Evolutionary conservation across 2,329 filamentous ascomycete species (phyloP).

Genomic region (Chaetomium sp.): DNA sequence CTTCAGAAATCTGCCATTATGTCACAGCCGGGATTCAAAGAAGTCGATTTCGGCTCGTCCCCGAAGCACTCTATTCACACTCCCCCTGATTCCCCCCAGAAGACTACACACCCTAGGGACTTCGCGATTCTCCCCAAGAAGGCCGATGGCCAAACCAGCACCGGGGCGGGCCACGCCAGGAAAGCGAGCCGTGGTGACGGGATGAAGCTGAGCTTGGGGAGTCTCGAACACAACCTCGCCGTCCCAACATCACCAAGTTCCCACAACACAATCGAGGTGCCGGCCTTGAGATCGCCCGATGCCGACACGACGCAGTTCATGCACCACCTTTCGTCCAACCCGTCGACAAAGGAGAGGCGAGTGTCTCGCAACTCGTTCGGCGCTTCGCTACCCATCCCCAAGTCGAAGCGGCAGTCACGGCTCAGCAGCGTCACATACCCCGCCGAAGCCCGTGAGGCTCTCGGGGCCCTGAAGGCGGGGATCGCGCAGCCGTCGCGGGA

Average conservation of each 20-base stretch:
- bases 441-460: slow-evolving; percentile 41
- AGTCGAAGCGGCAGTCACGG: slow-evolving; percentile 68
- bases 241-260: slow-evolving; percentile 35
- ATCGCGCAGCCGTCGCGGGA: slow-evolving; percentile 64
- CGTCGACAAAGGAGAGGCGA: slow-evolving; percentile 68
- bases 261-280: slow-evolving; percentile 65
- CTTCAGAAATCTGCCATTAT: slow-evolving; percentile 1
- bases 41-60: slow-evolving; percentile 24
- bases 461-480: slow-evolving; percentile 50
- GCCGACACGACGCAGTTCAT: slow-evolving; percentile 70
- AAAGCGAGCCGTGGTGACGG: slow-evolving; percentile 20
- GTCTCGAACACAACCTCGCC: slow-evolving; percentile 26
- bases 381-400: slow-evolving; percentile 70
- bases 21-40: slow-evolving; percentile 26
- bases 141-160: slow-evolving; percentile 19
- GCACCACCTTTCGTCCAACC: slow-evolving; percentile 70
- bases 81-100: slow-evolving; percentile 29
- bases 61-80: slow-evolving; percentile 23
- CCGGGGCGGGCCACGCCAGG: slow-evolving; percentile 3
- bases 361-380: slow-evolving; percentile 77
- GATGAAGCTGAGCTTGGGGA: slow-evolving; percentile 19
- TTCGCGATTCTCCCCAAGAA: slow-evolving; percentile 26
- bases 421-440: slow-evolving; percentile 60
- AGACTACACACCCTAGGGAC: slow-evolving; percentile 20
- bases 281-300: slow-evolving; percentile 67